Conservation (phyloP, 2,329 filamentous ascomycete genomes). For the Calonectria pauciramosa region DNA sequence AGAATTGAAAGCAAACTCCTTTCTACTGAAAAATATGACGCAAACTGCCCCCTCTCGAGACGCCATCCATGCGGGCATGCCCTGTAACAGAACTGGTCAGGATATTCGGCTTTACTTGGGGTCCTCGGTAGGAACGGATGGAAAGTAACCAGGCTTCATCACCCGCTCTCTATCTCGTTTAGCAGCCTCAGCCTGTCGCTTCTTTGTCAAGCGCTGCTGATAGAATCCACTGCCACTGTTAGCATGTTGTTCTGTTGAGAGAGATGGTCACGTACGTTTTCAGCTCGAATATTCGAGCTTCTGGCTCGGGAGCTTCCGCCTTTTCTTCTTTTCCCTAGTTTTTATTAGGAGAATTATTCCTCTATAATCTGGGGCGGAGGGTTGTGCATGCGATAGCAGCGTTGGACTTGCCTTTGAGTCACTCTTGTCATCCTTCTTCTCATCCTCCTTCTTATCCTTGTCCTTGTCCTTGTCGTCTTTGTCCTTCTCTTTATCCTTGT, state of each 20-base stretch:
- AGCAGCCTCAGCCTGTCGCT: constrained; percentile 66
- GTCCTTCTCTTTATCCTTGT: constrained; percentile 61
- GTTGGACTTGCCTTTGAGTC: constrained; percentile 30
- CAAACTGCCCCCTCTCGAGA: neutral
- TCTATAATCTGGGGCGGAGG: too few relatives aligned
- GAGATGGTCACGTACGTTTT: constrained; percentile 71
- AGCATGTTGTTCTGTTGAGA: neutral
- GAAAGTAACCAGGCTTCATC: constrained; percentile 84
- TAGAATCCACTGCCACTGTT: constrained; percentile 77
- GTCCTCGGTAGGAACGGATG: constrained; percentile 80
- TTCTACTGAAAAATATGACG: neutral
- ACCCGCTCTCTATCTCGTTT: constrained; percentile 86
- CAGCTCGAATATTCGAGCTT: constrained; percentile 85
- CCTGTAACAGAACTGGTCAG: neutral
- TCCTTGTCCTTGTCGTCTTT: constrained; percentile 58
- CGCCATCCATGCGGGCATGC: neutral
- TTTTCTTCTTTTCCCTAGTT: constrained; percentile 40
- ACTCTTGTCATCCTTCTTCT: constrained; percentile 51
- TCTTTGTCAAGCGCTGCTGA: constrained; percentile 84
- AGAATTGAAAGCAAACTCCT: neutral
- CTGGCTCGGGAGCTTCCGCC: constrained; percentile 57
- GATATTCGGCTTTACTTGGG: constrained; percentile 50
- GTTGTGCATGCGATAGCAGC: neutral
- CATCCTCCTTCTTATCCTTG: constrained; percentile 43
- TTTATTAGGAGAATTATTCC: neutral